Evolutionary conservation across 2,329 filamentous ascomycete genomes (phyloP).

Genomic region (Phialophora tarda): DNA sequence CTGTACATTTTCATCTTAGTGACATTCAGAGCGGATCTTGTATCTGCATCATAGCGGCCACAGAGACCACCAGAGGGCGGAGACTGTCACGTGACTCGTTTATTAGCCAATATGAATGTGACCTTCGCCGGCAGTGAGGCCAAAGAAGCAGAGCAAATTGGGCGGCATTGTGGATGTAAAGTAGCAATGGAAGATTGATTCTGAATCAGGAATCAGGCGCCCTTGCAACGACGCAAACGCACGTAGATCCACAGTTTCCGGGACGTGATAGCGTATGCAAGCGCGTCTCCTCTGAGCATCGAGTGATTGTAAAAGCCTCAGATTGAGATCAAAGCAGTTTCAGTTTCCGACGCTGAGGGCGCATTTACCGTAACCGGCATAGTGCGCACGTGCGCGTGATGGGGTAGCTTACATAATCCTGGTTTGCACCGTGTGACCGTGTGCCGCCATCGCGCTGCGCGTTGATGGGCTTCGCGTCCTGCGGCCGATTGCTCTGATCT

Average conservation of each 20-base stretch:
- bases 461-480: neutral
- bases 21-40: neutral
- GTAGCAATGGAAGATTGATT: neutral
- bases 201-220: no score
- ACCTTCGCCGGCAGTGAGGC: neutral
- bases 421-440: neutral
- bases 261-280: no score
- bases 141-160: neutral
- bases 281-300: no score
- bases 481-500: conserved; percentile 1
- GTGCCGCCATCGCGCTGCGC: neutral
- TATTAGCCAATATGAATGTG: neutral
- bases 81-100: neutral
- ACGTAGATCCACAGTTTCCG: no score
- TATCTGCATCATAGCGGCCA: neutral
- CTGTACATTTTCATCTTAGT: neutral
- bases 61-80: neutral
- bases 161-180: neutral
- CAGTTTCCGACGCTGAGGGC: no score
- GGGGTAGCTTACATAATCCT: neutral
- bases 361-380: neutral
- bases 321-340: no score
- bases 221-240: no score
- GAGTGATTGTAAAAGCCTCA: no score
- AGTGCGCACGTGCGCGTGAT: neutral